Evolutionary conservation across 2,329 filamentous ascomycete genomes (phyloP).

Genomic region (Paecilomyces sp.): DNA sequence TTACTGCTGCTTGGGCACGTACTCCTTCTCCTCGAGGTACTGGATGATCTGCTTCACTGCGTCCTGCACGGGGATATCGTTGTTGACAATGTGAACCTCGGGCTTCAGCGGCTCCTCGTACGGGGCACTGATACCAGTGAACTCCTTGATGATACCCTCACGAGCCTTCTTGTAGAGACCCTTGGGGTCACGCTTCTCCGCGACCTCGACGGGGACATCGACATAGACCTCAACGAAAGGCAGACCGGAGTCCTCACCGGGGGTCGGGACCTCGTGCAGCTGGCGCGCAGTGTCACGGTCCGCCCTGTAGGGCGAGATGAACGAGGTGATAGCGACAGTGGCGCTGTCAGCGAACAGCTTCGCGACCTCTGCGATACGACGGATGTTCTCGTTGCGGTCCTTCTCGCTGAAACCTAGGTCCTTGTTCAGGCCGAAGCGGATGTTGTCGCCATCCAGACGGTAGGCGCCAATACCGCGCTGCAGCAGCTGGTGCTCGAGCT

Average conservation of each 20-base stretch:
- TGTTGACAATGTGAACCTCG: constrained; percentile 80
- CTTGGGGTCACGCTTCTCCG: constrained; percentile 94
- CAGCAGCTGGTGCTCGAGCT: constrained; percentile 92
- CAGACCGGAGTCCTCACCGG: constrained; percentile 56
- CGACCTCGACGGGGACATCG: constrained; percentile 83
- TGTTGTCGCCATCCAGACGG: constrained; percentile 95
- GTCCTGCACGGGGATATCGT: constrained; percentile 78
- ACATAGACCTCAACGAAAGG: constrained; percentile 93
- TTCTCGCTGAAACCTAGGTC: constrained; percentile 90
- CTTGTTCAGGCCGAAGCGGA: constrained; percentile 96
- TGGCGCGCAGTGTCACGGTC: constrained; percentile 77
- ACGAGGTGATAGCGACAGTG: constrained; percentile 84
- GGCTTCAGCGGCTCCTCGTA: constrained; percentile 84
- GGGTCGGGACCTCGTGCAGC: constrained; percentile 61
- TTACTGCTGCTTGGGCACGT: constrained; percentile 41
- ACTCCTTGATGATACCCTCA: constrained; percentile 90
- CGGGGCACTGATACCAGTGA: constrained; percentile 89
- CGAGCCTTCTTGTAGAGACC: constrained; percentile 96
- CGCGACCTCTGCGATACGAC: constrained; percentile 90
- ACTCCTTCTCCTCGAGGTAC: constrained; percentile 65
- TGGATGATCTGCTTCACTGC: constrained; percentile 77
- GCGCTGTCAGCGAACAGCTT: constrained; percentile 92
- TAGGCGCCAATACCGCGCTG: constrained; percentile 73
- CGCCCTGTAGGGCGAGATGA: constrained; percentile 90
- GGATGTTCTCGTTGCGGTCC: constrained; percentile 96